Evolutionary conservation across 108 stramenopile genomes (phyloP), one percentile per base, ranked within the genome.

Genomic region (Discostella pseudostelligera): DNA sequence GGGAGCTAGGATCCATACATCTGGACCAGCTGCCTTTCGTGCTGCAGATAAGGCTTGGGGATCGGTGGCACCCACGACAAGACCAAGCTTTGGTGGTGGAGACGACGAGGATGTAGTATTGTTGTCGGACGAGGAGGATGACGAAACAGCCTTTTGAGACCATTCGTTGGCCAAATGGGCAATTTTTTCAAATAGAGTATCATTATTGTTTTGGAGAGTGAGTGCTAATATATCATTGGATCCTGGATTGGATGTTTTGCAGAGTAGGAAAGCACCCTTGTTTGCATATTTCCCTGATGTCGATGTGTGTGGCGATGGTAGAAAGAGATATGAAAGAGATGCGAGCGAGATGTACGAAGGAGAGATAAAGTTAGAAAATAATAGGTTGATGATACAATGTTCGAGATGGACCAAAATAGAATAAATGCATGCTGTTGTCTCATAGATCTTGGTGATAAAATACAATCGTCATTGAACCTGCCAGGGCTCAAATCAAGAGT

Each of bases 1-100:
- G 3, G 98, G 98, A 8, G 97, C 94, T 8, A 99, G 80, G 65
- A 99, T 95, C 98, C 98, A 99, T 25, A 92, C 69, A 1, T 67
- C 78, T 3, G 81, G 85, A 4, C 88, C 88, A 2, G 85, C 91
- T 14, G 87, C 92, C 37, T 76, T 78, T 7, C 98, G 86, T 12
- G 92, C 91, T 8, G 70, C 73, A 8, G 37, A 19, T 44, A 99
- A 67, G 4, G 98, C 95, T 9, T 62, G 70, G 8, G 92, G 61
- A 67, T 98, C 97, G 8, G 98, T 99, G 14, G 98, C 98, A 25
- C 98, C 98, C 1, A 98, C 97, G 2, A 99, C 98, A 11, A 99
- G 81, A 4, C 97, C 98, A 12, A 99, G 59, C n/a, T 67, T 56
- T 36, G 83, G 82, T 16, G 72, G 74, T 10, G 76, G 76, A 22